Evolutionary conservation across 176 grass and related monocot genomes (phyloP), one percentile per base, ranked within the genome.

Genomic region (Tillandsia leiboldiana): DNA sequence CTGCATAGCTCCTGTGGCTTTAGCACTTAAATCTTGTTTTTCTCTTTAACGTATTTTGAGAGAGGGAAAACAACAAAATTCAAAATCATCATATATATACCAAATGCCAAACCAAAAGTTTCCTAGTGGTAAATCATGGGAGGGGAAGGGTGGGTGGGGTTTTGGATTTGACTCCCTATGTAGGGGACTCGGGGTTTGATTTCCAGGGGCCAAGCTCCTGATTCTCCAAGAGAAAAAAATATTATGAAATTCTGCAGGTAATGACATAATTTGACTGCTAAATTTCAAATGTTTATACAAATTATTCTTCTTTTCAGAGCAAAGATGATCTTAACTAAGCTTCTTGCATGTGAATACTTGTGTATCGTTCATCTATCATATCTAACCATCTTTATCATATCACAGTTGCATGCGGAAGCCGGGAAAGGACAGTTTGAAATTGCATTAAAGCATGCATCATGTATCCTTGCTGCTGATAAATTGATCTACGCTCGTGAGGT

Each of bases 371-470:
- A 1, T 65, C 27, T 53, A 26, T 50, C 52, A 50, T 28, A 52
- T 33, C 22, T 10, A 64, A 27, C 11, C 51, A 8, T 51, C 12
- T 20, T 42, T 56, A 69, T 77, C 47, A 66, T 76, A n/a, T 59
- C 12, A 50, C 77, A 97, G 93, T 54, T 97, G 66, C 93, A 97
- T 87, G 93, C 93, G 65, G 93, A 97, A 80, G 8, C 86, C 79
- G 89, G 93, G 53, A 89, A 97, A 70, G 89, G 93, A 11, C 89
- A 97, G 51, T 97, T 97, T 72, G 93, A 97, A 79, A 48, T 97
- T 72, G 84, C 93, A 77, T 69, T 97, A 33, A 87, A 89, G 81
- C 87, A 97, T 83, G 70, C 81, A 70, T 52, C 83, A 29, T 90
- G 83, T 71, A 92, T 67, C 83, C 78, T 97, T 81, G 93, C 93